phyloP scores from a whole-genome alignment of 2,329 filamentous ascomycete genomes.

The Cladosporium sphaerospermum region DNA sequence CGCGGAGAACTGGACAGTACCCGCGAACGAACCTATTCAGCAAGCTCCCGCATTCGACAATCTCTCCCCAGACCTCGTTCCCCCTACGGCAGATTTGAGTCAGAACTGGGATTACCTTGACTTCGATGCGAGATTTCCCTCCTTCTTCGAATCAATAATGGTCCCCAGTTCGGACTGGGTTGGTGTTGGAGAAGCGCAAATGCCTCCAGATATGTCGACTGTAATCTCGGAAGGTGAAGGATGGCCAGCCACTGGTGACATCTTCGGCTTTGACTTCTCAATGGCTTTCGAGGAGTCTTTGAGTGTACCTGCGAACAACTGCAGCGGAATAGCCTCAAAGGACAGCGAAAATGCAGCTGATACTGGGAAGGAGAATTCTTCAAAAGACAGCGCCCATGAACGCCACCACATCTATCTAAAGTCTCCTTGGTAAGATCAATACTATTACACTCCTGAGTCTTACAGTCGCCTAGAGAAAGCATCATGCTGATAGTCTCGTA shows the following conservation, averaged over 20 bases:
- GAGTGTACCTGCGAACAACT: not conserved
- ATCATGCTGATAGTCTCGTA: not conserved
- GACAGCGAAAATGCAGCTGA: not conserved
- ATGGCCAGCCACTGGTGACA: conserved; percentile 12
- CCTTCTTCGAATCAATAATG: conserved; percentile 21
- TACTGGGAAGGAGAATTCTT: not conserved
- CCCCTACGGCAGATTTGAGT: not conserved
- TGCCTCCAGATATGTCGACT: conserved; percentile 15
- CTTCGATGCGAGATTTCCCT: conserved; percentile 12
- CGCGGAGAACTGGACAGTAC: too few relatives aligned
- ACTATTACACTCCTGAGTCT: not conserved
- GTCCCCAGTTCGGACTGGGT: conserved; percentile 13
- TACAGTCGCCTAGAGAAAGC: not conserved
- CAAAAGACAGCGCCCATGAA: conserved; percentile 5
- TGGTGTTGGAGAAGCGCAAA: conserved; percentile 3
- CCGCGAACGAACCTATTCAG: too few relatives aligned
- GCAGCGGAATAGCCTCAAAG: not conserved
- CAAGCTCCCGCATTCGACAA: conserved; percentile 1
- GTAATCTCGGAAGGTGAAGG: conserved; percentile 17
- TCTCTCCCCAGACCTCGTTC: not conserved
- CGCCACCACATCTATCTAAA: conserved; percentile 15
- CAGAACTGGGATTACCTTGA: not conserved
- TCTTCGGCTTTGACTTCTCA: conserved; percentile 19
- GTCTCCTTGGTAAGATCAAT: conserved; percentile 12
- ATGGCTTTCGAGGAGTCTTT: conserved; percentile 16